phyloP scores from a whole-genome alignment of 306 rosid species.

The Vicia villosa region DNA sequence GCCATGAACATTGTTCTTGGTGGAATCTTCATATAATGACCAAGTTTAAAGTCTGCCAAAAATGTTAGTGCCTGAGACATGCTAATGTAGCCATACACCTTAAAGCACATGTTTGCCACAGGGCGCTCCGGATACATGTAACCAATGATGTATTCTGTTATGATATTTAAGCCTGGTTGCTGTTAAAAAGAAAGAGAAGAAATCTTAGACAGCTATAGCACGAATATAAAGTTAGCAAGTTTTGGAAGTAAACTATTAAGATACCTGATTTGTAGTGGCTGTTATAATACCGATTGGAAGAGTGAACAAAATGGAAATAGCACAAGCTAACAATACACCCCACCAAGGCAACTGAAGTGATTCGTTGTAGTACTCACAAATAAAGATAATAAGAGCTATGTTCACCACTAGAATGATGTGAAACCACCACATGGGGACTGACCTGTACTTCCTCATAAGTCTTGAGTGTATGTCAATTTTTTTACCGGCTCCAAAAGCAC shows the following conservation, averaged over 20 bases:
- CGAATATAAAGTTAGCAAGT: not conserved
- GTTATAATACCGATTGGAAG: constrained; percentile 72
- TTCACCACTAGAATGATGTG: constrained; percentile 53
- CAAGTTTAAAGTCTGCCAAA: constrained; percentile 77
- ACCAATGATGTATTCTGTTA: constrained; percentile 87
- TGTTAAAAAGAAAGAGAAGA: constrained; percentile 40
- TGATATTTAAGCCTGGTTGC: constrained; percentile 80
- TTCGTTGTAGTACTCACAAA: constrained; percentile 54
- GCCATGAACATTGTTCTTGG: constrained; percentile 91
- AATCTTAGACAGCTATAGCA: constrained; percentile 11
- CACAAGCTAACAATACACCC: constrained; percentile 81
- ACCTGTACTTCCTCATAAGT: constrained; percentile 67
- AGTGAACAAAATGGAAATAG: constrained; percentile 61
- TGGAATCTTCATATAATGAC: constrained; percentile 97
- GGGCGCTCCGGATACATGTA: constrained; percentile 87
- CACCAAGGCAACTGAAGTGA: constrained; percentile 91
- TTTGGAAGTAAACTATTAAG: not conserved
- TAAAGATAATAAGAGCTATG: constrained; percentile 60
- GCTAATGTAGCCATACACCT: constrained; percentile 93
- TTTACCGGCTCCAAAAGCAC: constrained; percentile 49
- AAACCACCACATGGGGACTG: constrained; percentile 82
- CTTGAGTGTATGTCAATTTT: constrained; percentile 67
- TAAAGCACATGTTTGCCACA: constrained; percentile 96
- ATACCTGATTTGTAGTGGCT: constrained; percentile 89
- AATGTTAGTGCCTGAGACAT: constrained; percentile 77